A percentile compares a stretch with the other conserved stretches of the same genome.
Evolutionary conservation across 768 basidiomycete genomes (phyloP).

Genomic region (Daedaleopsis nitida): DNA sequence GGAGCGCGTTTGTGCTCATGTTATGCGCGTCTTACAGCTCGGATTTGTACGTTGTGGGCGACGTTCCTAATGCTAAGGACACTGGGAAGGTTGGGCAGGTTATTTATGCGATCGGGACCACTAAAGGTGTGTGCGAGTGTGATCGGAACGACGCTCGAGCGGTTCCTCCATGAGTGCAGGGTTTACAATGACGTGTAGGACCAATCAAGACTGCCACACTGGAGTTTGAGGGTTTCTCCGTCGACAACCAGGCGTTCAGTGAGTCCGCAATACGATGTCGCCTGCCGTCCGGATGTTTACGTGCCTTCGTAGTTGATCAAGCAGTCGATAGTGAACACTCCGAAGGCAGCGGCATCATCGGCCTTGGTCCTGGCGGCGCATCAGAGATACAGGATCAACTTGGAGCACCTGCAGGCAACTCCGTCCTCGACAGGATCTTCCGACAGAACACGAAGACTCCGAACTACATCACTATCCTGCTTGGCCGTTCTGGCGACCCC

Average conservation of each 20-base stretch:
- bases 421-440: slow-evolving; percentile 37
- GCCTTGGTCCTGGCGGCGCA: slow-evolving; percentile 32
- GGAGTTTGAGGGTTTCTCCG: slow-evolving; percentile 28
- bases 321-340: slow-evolving; percentile 19
- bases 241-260: slow-evolving; percentile 33
- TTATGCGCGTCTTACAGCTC: slow-evolving; percentile 21
- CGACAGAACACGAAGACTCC: slow-evolving; percentile 32
- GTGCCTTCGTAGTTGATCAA: slow-evolving; percentile 44
- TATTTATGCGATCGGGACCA: slow-evolving; percentile 26
- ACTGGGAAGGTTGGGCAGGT: slow-evolving; percentile 27
- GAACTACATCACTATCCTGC: slow-evolving; percentile 35
- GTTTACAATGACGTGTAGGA: slow-evolving; percentile 15
- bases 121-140: slow-evolving; percentile 19
- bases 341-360: slow-evolving; percentile 31
- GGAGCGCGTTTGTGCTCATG: not conserved
- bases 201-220: slow-evolving; percentile 30
- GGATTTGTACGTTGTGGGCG: slow-evolving; percentile 31
- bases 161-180: not conserved
- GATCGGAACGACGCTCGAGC: not conserved
- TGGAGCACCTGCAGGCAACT: slow-evolving; percentile 24
- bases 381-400: slow-evolving; percentile 23
- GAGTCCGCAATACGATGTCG: not conserved
- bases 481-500: slow-evolving; percentile 33
- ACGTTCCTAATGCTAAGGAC: slow-evolving; percentile 25
- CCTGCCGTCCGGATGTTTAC: slow-evolving; percentile 24